Evolutionary conservation across 2,329 filamentous ascomycete genomes (phyloP).

Genomic region (Arachnomyces sp.): DNA sequence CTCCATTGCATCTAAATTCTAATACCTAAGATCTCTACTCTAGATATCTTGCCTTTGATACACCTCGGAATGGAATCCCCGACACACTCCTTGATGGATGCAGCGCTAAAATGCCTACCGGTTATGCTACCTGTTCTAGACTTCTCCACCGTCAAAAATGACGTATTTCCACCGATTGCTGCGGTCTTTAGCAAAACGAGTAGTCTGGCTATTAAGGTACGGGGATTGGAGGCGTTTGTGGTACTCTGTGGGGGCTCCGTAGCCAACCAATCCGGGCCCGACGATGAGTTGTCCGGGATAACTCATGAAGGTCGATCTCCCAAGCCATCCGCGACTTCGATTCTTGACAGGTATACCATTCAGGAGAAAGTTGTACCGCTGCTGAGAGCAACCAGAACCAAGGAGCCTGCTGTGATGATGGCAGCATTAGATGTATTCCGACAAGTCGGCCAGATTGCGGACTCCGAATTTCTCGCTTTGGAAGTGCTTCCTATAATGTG

Average conservation of each 20-base stretch:
- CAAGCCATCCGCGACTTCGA: constrained; percentile 60
- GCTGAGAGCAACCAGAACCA: constrained; percentile 89
- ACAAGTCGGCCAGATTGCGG: constrained; percentile 72
- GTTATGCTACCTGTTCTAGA: constrained; percentile 80
- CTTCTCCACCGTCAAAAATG: constrained; percentile 94
- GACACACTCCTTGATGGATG: constrained; percentile 82
- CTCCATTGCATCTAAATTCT: constrained; percentile 4
- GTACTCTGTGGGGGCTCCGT: constrained; percentile 74
- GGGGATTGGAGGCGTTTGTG: constrained; percentile 81
- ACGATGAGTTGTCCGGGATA: constrained; percentile 70
- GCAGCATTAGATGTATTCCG: constrained; percentile 76
- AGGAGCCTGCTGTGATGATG: constrained; percentile 96
- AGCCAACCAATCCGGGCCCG: constrained; percentile 37
- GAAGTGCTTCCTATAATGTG: constrained; percentile 85
- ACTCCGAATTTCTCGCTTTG: constrained; percentile 84
- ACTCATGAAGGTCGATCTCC: constrained; percentile 37
- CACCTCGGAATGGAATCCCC: constrained; percentile 76
- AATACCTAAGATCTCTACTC: constrained; percentile 14
- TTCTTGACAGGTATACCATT: constrained; percentile 94
- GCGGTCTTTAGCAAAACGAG: constrained; percentile 86
- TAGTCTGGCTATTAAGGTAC: constrained; percentile 88
- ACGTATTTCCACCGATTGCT: constrained; percentile 87
- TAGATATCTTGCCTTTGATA: constrained; percentile 82
- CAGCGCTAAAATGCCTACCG: constrained; percentile 68
- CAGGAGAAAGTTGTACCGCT: constrained; percentile 94